Evolutionary conservation across 164 flowering plant species (phyloP), one percentile per base, ranked within the genome.

Genomic region (grape (Vitis vinifera)): DNA sequence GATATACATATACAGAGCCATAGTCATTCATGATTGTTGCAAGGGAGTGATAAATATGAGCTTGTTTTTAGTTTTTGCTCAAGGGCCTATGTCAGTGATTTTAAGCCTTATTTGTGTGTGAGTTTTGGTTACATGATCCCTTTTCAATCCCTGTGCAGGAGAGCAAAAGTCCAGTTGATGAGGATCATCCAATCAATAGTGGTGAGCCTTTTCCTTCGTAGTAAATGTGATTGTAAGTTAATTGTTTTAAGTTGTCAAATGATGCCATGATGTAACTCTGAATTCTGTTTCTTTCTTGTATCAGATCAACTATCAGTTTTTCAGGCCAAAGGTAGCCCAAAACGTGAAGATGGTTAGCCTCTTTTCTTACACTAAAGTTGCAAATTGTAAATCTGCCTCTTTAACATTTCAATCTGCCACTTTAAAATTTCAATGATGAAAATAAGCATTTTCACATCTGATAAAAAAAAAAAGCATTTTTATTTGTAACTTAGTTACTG

Each of bases 131-230:
- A 55, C 48, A 66, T 7, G 3, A 52, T 49, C 14, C 44, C 12
- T 27, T 58, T 48, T 27, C 29, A n/a, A 55, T 63, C 69, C 58
- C 29, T 17, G 47, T 70, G 77, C 80, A 79, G 82, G 79, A 50
- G 17, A 67, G 56, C 29, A 65, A 71, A 48, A 66, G 62, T 70
- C 61, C 62, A 10, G 53, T 63, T 50, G 52, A 55, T 63, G 77
- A 68, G 52, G 71, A 76, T 74, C 72, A 61, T 16, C 63, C 74
- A 29, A 68, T 17, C 51, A 67, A 75, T 58, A 67, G 15, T 51
- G 77, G 86, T 83, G 30, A 70, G 76, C 59, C 17, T 62, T 51
- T 51, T 55, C 51, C 68, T 50, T 37, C 27, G 10, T n/a, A 10
- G 13, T 27, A 61, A 30, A 49, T 19, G 4, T 50, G 10, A 23